Percentiles rank a stretch among this genome's conserved stretches.
These are phyloP conservation scores for Erodium moschatum DNA, from an alignment of 441 rosid species.

Conservation along the genomic window DNA sequence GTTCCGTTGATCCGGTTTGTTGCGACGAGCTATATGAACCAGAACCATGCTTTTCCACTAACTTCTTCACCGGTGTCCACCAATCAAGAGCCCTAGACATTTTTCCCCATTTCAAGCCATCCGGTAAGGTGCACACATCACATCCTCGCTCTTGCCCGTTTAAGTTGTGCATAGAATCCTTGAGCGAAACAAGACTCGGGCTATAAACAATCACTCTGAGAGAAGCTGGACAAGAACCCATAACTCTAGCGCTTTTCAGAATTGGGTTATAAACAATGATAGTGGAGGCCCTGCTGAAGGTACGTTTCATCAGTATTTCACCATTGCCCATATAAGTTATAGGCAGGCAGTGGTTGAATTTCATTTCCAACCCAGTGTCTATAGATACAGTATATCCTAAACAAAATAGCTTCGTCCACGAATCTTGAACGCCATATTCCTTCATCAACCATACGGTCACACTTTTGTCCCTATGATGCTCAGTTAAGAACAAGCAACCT, in stretches of 20 bases:
- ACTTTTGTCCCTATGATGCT: neutral
- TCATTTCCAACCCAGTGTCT: no score
- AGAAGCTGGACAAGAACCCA: neutral
- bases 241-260: neutral
- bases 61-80: no score
- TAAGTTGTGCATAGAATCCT: neutral
- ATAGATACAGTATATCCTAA: no score
- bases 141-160: neutral
- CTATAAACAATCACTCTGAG: neutral
- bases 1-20: no score
- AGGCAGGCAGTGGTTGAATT: neutral
- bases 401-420: neutral
- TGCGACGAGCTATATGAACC: no score
- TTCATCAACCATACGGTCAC: neutral
- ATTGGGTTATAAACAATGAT: neutral
- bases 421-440: neutral
- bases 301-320: neutral
- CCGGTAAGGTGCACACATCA: neutral
- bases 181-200: neutral
- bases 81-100: no score
- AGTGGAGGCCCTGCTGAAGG: neutral
- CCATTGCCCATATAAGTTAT: neutral
- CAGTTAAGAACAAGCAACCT: neutral
- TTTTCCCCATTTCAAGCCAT: no score
- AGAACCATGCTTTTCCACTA: no score